Evolutionary conservation across 352 stramenopile genomes (phyloP).

Genomic region (Elongisporangium prolatum): DNA sequence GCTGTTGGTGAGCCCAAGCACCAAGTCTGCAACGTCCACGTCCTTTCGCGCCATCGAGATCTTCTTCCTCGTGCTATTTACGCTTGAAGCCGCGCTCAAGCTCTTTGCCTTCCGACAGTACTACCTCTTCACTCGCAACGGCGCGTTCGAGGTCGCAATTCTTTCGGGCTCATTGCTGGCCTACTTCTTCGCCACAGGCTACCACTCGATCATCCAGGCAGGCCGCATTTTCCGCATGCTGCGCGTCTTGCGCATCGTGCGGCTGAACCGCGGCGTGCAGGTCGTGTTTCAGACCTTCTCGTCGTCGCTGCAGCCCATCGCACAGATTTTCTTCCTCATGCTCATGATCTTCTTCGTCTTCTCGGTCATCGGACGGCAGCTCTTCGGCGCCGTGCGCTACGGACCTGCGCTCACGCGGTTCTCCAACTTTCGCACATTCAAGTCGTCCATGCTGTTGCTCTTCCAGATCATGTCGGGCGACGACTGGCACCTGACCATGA

Average conservation of each 20-base stretch:
- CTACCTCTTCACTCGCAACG: slow-evolving; percentile 48
- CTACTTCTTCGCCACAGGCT: slow-evolving; percentile 56
- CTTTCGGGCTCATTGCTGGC: slow-evolving; percentile 54
- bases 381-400: slow-evolving; percentile 62
- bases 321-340: slow-evolving; percentile 79
- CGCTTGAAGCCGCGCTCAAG: slow-evolving; percentile 69
- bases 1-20: slow-evolving; percentile 53
- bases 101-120: slow-evolving; percentile 68
- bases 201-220: slow-evolving; percentile 63
- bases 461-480: slow-evolving; percentile 83
- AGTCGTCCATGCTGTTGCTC: slow-evolving; percentile 53
- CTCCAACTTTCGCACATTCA: slow-evolving; percentile 69
- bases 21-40: slow-evolving; percentile 10
- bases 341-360: slow-evolving; percentile 85
- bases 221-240: slow-evolving; percentile 74
- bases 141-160: slow-evolving; percentile 62
- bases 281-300: slow-evolving; percentile 77
- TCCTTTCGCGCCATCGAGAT: slow-evolving; percentile 65
- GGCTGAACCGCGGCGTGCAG: slow-evolving; percentile 65
- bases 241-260: slow-evolving; percentile 71
- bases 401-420: slow-evolving; percentile 58
- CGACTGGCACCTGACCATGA: slow-evolving; percentile 82
- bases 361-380: slow-evolving; percentile 61
- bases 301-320: slow-evolving; percentile 55
- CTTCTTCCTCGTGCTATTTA: slow-evolving; percentile 75